Evolutionary conservation across 176 grass and related monocot genomes (phyloP).

Genomic region (Oryza rufipogon): DNA sequence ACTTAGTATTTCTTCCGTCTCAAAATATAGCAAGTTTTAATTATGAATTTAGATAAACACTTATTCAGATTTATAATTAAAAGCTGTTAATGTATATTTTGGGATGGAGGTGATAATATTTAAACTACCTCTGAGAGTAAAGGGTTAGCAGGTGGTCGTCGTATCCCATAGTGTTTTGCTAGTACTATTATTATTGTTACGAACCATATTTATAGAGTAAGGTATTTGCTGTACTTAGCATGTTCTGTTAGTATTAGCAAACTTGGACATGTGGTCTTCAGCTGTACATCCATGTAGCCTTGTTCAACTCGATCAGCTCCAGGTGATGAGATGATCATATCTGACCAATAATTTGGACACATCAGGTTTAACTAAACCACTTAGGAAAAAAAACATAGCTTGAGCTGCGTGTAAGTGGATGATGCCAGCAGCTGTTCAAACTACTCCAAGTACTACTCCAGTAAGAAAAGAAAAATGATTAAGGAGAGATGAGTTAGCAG

Average conservation of each 20-base stretch:
- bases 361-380: background rate
- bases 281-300: background rate
- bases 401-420: background rate
- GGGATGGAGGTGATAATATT: no score
- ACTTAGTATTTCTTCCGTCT: no score
- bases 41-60: no score
- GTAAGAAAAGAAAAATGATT: background rate
- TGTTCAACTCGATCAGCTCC: background rate
- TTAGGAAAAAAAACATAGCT: background rate
- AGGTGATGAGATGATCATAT: background rate
- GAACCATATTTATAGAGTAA: no score
- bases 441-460: no score
- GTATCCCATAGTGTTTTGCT: no score
- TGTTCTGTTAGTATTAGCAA: background rate
- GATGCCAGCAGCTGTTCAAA: background rate
- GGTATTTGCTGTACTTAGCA: background rate
- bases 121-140: no score
- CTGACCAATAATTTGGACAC: background rate
- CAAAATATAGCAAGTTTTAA: no score
- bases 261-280: background rate
- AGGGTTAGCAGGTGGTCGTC: no score
- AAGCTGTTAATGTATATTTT: no score
- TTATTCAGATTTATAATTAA: no score
- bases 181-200: no score
- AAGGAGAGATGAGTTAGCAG: background rate